Percentiles rank a stretch among this genome's conserved stretches.
Evolutionary conservation across 2,329 filamentous ascomycete species (phyloP).

Genomic region (Microascus cirrosus): DNA sequence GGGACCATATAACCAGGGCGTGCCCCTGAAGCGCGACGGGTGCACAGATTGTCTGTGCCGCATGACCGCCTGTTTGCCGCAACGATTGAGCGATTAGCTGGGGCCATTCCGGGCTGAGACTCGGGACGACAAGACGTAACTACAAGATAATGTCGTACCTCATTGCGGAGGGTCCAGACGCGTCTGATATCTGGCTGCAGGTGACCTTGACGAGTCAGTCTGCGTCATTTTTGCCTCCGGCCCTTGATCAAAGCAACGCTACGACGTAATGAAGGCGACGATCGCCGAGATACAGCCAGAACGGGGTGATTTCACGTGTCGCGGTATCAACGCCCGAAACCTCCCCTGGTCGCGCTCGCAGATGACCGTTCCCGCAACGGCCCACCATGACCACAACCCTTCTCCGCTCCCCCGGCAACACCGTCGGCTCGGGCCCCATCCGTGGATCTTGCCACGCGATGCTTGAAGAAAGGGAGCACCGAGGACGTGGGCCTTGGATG

Average conservation of each 20-base stretch:
- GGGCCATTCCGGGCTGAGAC: background rate
- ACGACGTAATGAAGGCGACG: no score
- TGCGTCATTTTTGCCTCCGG: no score
- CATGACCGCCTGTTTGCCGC: no score
- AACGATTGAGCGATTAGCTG: background rate
- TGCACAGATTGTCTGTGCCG: background rate
- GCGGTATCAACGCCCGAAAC: slow-evolving; percentile 10
- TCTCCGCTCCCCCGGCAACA: no score
- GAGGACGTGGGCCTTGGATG: no score
- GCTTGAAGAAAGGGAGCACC: no score
- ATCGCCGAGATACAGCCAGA: background rate
- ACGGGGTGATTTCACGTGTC: slow-evolving; percentile 1
- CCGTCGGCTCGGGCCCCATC: no score
- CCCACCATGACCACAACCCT: slow-evolving; percentile 41
- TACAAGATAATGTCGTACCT: background rate
- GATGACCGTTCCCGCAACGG: slow-evolving; percentile 40
- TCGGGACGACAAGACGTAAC: background rate
- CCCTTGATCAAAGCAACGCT: background rate
- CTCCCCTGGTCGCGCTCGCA: slow-evolving; percentile 67
- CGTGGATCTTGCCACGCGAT: no score
- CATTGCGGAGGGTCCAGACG: background rate
- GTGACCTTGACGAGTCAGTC: no score
- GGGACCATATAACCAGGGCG: background rate
- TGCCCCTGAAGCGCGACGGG: background rate
- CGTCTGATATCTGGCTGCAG: background rate